Base-by-base conservation (phyloP, 768 basidiomycete genomes). In the Butyriboletus loyo region DNA sequence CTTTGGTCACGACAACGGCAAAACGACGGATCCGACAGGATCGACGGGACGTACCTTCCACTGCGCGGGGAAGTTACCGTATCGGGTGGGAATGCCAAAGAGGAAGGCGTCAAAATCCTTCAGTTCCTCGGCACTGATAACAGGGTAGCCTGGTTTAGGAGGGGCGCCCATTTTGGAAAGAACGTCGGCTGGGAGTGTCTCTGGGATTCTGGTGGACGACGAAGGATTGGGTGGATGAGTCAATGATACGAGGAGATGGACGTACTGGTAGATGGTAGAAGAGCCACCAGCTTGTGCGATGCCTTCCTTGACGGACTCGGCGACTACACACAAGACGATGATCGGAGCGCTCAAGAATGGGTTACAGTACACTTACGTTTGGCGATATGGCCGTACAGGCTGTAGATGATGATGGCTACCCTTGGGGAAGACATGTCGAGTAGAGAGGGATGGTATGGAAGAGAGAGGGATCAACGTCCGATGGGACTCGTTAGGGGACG, bases 151-250 rank as follows among this genome's bases (percentile, higher is more conserved):
- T 40, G 81, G 81, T 65, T 88, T 90, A 5, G 84, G 64, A 5
- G 86, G 81, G 2, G 87, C 89, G 55, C 84, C 69, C 82, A 96
- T 79, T 66, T 80, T 79, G 42, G 65, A 60, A 46, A 93, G 77
- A 46, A 92, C 62, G 10, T 90, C 88, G 7, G 73, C 63, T 4
- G 86, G 60, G 49, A 96, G 85, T 3, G 91, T 95, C 73, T 95
- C 92, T 44, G 82, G 66, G 52, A 95, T 80, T 68, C 88, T 90
- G 31, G 13, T n/a, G 25, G 10, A 27, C n/a, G 34, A 19, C 8
- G 31, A n/a, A n/a, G n/a, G n/a, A 43, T 55, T 9, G 44, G 5
- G 34, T 13, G 19, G 24, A 37, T 27, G 7, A 11, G n/a, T 32
- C 14, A 17, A 34, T 31, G 7, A 22, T 19, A 5, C 17, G 25